A percentile compares a stretch with the other conserved stretches of the same genome.
These are phyloP conservation scores for Themeda triandra DNA, from an alignment of 176 grass and related monocot species.

Conservation along the genomic window DNA sequence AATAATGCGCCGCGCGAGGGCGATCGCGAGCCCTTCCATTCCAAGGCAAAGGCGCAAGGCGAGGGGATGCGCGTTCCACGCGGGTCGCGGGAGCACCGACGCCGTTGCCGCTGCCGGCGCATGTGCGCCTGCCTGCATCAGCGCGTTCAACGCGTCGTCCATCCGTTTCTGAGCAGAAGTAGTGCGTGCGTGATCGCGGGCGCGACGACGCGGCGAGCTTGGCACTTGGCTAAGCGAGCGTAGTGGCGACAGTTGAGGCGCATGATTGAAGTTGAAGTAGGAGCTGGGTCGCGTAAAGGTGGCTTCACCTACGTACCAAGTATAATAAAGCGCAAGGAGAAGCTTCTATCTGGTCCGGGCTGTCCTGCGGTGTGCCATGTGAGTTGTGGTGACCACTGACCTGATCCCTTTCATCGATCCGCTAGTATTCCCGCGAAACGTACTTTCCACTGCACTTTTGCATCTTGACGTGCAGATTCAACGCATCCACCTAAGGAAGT, in stretches of 20 bases:
- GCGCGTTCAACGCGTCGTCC: neutral
- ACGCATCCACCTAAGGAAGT: neutral
- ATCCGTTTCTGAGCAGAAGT: neutral
- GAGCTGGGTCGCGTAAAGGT: slow-evolving; percentile 20
- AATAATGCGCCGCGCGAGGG: neutral
- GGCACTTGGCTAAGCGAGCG: neutral
- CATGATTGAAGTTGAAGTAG: slow-evolving; percentile 11
- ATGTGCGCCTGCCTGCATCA: slow-evolving; percentile 8
- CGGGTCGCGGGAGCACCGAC: slow-evolving; percentile 31
- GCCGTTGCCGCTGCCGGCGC: slow-evolving; percentile 20
- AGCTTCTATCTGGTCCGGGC: slow-evolving; percentile 31
- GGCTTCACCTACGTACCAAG: slow-evolving; percentile 16
- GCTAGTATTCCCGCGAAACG: neutral
- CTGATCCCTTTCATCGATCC: neutral
- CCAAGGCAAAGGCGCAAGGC: neutral
- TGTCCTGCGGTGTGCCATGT: slow-evolving; percentile 18
- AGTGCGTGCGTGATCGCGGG: neutral
- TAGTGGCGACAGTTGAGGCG: neutral
- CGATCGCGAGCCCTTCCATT: neutral
- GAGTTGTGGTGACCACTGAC: neutral
- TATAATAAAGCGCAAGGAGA: slow-evolving; percentile 28
- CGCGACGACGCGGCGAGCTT: slow-evolving; percentile 12
- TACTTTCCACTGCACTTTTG: neutral
- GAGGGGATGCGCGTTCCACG: neutral
- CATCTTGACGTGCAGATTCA: neutral